Percentiles rank a stretch among this genome's conserved stretches.
These are phyloP conservation scores for Penicillium daleae DNA, from an alignment of 495 filamentous ascomycete species.

Conservation along the genomic window DNA sequence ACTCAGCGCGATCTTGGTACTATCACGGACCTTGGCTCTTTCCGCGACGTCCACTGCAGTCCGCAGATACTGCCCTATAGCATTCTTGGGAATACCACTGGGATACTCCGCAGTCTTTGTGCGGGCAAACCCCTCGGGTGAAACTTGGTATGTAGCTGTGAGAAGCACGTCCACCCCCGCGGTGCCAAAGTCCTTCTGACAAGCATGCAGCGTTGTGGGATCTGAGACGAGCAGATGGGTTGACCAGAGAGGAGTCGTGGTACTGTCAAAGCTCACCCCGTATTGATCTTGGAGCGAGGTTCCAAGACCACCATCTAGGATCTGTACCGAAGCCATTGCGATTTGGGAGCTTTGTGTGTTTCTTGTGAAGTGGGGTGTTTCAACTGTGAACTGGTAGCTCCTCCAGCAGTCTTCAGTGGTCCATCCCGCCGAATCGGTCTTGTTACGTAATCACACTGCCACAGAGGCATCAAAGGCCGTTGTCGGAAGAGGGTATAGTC, in stretches of 20 bases:
- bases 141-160: conserved; percentile 69
- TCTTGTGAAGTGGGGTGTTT: conserved; percentile 15
- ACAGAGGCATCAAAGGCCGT: no score
- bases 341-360: neutral
- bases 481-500: neutral
- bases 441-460: conserved; percentile 15
- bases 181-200: conserved; percentile 56
- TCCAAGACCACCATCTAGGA: conserved; percentile 70
- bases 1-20: conserved; percentile 49
- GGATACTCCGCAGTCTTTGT: conserved; percentile 34
- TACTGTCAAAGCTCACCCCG: conserved; percentile 46
- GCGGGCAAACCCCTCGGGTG: conserved; percentile 53
- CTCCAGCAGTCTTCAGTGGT: neutral
- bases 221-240: conserved; percentile 60
- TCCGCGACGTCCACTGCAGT: conserved; percentile 41
- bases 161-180: conserved; percentile 62
- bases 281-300: conserved; percentile 64
- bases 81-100: conserved; percentile 29
- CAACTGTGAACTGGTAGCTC: neutral
- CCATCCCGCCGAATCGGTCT: neutral
- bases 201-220: conserved; percentile 50
- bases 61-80: conserved; percentile 28
- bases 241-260: conserved; percentile 65
- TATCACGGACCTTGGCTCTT: conserved; percentile 27
- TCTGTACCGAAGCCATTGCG: conserved; percentile 38